These are phyloP conservation scores for Ceratobasidium sp. DNA, from an alignment of 1,284 basidiomycete species.

Conservation along the genomic window DNA sequence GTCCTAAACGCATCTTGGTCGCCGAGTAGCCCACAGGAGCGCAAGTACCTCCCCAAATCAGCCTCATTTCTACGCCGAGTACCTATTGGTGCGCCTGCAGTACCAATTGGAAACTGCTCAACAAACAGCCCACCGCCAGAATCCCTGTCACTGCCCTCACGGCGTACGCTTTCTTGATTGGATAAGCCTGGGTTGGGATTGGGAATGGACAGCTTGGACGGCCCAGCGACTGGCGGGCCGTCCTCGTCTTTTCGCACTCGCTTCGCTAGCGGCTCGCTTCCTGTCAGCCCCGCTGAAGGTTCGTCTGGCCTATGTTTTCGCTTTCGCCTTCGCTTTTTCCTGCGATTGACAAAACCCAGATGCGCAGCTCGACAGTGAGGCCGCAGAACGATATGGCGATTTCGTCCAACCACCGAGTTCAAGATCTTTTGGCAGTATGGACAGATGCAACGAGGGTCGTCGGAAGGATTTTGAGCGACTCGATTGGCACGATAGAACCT, in stretches of 20 bases:
- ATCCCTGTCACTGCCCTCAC: not conserved
- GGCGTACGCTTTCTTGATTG: too few species aligned
- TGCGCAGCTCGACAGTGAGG: not conserved
- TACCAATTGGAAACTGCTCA: conserved; percentile 5
- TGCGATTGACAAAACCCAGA: too few species aligned
- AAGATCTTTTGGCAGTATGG: not conserved
- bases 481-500: not conserved
- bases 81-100: conserved; percentile 21
- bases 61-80: not conserved
- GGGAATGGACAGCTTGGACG: not conserved
- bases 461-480: not conserved
- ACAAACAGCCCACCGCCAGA: not conserved
- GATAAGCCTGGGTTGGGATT: not conserved
- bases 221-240: not conserved
- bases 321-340: not conserved
- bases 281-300: not conserved
- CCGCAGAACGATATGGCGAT: not conserved
- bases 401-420: not conserved
- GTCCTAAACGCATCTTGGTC: conserved; percentile 16
- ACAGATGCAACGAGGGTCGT: not conserved
- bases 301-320: too few species aligned
- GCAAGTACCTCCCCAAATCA: not conserved
- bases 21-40: not conserved
- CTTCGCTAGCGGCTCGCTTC: not conserved
- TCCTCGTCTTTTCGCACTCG: not conserved